Base-by-base conservation (phyloP, 208 protist species). In the Tritrichomonas musculus region DNA sequence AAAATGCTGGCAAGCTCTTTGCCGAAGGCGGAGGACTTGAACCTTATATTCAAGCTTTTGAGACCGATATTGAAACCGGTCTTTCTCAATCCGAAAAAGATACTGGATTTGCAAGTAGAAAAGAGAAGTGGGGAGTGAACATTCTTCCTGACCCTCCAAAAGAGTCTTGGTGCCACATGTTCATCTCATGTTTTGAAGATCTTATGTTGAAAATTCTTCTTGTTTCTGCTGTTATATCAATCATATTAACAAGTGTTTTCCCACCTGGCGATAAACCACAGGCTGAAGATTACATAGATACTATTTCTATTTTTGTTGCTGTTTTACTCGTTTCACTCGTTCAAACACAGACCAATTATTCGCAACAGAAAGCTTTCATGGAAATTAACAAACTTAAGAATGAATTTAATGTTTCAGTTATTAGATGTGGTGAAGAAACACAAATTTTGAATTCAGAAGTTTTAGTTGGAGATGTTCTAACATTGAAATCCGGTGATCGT, bases 401-500 rank as follows among this genome's bases (percentile, higher is more conserved):
- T 25, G 25, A 25, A 11, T 82, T 82, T 36, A 25, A 25, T 11
- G 73, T 82, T 20, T 53, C 33, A 0, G 73, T 82, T n/a, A 82
- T 82, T 36, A 25, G 73, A 22, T 14, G 20, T 33, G 73, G 73
- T 30, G 73, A 82, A 44, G 41, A 36, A 82, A 25, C 30, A 50
- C 73, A 82, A 44, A 53, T 82, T 9, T 50, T 82, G 41, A 47
- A 25, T 47, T 53, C 73, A 82, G n/a, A 82, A n/a, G 33, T 82
- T 20, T 47, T 50, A 20, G 73, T 82, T 1, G 93, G 93, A 30
- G 93, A 94, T 88, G 57, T 94, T 41, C 93, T 94, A 30, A 33
- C 64, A 11, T 39, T 94, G 36, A 94, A 94, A 30, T 49, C 64
- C 57, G 93, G 93, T 57, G 93, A 94, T 60, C 17, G 22, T 64